Evolutionary conservation across 2,329 filamentous ascomycete genomes (phyloP).

Genomic region (Ophiobolus disseminans): DNA sequence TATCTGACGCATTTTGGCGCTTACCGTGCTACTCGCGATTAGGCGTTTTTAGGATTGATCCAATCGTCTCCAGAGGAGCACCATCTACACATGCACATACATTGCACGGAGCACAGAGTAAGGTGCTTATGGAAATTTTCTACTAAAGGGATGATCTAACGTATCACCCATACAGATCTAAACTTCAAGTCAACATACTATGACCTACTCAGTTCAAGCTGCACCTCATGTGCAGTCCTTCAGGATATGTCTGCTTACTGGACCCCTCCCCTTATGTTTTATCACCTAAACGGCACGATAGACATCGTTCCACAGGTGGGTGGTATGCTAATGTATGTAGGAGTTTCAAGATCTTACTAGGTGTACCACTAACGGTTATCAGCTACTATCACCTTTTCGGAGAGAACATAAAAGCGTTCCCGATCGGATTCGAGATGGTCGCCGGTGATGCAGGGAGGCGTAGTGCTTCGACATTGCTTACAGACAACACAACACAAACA

Average conservation of each 20-base stretch:
- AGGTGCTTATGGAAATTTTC: no score
- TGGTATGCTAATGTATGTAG: constrained; percentile 82
- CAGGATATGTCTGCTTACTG: constrained; percentile 91
- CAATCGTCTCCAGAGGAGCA: constrained; percentile 69
- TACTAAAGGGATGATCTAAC: no score
- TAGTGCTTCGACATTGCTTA: constrained; percentile 63
- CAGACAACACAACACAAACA: constrained; percentile 12
- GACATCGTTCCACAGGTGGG: constrained; percentile 76
- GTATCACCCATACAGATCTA: no score
- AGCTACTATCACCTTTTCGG: constrained; percentile 83
- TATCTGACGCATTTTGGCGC: constrained; percentile 88
- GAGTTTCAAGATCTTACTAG: no score
- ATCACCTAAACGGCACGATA: constrained; percentile 70
- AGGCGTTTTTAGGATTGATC: constrained; percentile 77
- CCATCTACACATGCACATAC: constrained; percentile 73
- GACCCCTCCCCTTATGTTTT: constrained; percentile 78
- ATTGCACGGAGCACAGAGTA: constrained; percentile 69
- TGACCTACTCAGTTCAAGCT: constrained; percentile 67
- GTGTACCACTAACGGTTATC: no score
- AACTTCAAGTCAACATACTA: constrained; percentile 51
- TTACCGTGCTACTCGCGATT: constrained; percentile 79
- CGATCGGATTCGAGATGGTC: constrained; percentile 79
- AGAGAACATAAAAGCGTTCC: constrained; percentile 73
- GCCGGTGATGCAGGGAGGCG: constrained; percentile 74
- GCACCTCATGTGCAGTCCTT: constrained; percentile 80